Conservation (phyloP, 352 stramenopile genomes). For the Phytopythium litorale region DNA sequence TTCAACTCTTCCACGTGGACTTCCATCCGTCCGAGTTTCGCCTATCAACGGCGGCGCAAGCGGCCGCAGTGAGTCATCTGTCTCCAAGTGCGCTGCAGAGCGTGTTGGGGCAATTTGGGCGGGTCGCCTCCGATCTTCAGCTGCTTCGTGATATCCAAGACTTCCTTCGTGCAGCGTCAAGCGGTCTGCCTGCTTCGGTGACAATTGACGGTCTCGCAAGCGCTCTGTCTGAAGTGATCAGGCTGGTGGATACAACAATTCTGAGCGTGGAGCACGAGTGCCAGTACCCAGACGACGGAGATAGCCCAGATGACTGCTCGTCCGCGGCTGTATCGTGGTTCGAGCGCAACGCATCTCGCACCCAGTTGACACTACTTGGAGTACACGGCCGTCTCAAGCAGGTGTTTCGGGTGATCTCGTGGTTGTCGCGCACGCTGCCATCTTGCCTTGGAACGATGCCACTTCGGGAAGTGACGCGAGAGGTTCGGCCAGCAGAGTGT, state of each 20-base stretch:
- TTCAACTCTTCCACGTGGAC: slow-evolving; percentile 31
- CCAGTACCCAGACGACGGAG: slow-evolving; percentile 1
- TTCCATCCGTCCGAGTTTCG: slow-evolving; percentile 21
- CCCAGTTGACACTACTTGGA: slow-evolving; percentile 40
- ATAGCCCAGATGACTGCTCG: slow-evolving; percentile 3
- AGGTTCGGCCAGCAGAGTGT: neutral
- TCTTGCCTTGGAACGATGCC: slow-evolving; percentile 19
- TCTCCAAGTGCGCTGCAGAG: slow-evolving; percentile 36
- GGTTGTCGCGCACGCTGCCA: slow-evolving; percentile 30
- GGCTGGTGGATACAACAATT: slow-evolving; percentile 20
- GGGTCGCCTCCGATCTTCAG: slow-evolving; percentile 41
- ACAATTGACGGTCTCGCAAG: slow-evolving; percentile 48
- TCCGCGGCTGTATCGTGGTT: neutral
- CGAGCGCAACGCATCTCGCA: slow-evolving; percentile 4
- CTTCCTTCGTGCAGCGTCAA: slow-evolving; percentile 16
- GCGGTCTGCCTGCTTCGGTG: slow-evolving; percentile 17
- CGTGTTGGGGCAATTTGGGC: slow-evolving; percentile 27
- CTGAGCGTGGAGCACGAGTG: slow-evolving; percentile 18
- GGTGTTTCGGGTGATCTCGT: slow-evolving; percentile 39
- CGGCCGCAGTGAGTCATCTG: slow-evolving; percentile 39
- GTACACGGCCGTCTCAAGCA: slow-evolving; percentile 36
- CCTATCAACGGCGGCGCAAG: slow-evolving; percentile 18
- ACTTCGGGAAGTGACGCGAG: neutral
- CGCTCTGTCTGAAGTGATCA: slow-evolving; percentile 30
- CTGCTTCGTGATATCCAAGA: slow-evolving; percentile 38